These are phyloP conservation scores for Paecilomyces sp. DNA, from an alignment of 2,329 filamentous ascomycete species.

Conservation along the genomic window DNA sequence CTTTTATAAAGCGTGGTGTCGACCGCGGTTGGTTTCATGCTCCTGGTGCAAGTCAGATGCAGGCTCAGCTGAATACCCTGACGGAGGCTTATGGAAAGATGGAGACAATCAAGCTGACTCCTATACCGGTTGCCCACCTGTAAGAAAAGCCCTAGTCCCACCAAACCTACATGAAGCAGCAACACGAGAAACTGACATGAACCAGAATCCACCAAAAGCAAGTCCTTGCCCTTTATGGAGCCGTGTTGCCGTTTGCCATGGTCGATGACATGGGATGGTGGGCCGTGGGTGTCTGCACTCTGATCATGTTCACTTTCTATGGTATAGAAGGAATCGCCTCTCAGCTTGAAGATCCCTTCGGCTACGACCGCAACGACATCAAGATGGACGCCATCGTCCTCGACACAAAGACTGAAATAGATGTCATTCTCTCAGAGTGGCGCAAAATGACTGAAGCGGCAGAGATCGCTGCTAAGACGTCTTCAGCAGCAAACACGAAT, in stretches of 20 bases:
- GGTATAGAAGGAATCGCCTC: constrained; percentile 58
- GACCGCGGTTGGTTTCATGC: constrained; percentile 54
- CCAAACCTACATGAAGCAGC: background rate
- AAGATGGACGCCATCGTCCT: constrained; percentile 61
- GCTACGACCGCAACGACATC: constrained; percentile 59
- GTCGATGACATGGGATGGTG: constrained; percentile 59
- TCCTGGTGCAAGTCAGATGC: constrained; percentile 52
- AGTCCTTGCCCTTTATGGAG: constrained; percentile 54
- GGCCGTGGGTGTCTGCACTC: constrained; percentile 51
- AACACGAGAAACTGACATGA: background rate
- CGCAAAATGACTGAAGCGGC: constrained; percentile 17
- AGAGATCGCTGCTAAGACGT: background rate
- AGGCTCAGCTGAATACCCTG: constrained; percentile 50
- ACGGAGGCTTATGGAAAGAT: constrained; percentile 55
- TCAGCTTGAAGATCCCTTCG: constrained; percentile 60
- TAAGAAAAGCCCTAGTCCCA: constrained; percentile 12
- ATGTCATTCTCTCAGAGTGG: constrained; percentile 55
- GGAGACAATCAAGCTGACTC: constrained; percentile 60
- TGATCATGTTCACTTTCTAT: constrained; percentile 58
- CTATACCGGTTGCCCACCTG: constrained; percentile 57
- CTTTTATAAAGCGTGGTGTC: constrained; percentile 51
- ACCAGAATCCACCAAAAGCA: constrained; percentile 57
- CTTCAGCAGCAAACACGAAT: background rate
- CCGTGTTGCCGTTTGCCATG: constrained; percentile 56
- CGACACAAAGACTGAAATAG: constrained; percentile 52